Conservation (phyloP, 2,329 filamentous ascomycete species). For the Aureobasidium sp. region DNA sequence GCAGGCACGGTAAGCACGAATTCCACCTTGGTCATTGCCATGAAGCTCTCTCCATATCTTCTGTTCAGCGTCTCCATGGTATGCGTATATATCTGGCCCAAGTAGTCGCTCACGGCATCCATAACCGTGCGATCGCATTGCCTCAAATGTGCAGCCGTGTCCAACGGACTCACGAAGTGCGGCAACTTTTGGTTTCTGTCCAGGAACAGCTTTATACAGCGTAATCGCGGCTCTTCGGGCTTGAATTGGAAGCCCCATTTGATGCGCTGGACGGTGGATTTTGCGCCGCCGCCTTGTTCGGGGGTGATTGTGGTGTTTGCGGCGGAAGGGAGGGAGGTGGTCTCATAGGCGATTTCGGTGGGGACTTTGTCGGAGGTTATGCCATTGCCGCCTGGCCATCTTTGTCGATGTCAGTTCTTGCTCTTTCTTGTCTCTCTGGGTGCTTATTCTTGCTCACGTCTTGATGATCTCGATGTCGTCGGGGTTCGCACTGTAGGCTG, state of each 20-base stretch:
- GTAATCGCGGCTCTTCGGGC: slow-evolving; percentile 66
- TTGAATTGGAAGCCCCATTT: slow-evolving; percentile 84
- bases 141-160: slow-evolving; percentile 63
- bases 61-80: slow-evolving; percentile 71
- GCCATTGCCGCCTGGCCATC: slow-evolving; percentile 74
- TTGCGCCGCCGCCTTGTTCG: slow-evolving; percentile 16
- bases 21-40: slow-evolving; percentile 59
- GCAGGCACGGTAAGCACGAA: slow-evolving; percentile 78
- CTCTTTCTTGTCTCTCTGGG: neutral
- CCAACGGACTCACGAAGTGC: slow-evolving; percentile 71
- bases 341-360: slow-evolving; percentile 61
- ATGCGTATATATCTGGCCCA: slow-evolving; percentile 68
- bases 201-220: slow-evolving; percentile 79
- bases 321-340: neutral
- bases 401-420: slow-evolving; percentile 14
- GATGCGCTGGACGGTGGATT: slow-evolving; percentile 25
- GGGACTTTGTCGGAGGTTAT: slow-evolving; percentile 84
- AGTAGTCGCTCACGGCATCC: slow-evolving; percentile 72
- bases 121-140: slow-evolving; percentile 70
- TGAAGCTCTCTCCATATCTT: slow-evolving; percentile 51
- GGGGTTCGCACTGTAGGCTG: slow-evolving; percentile 55
- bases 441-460: slow-evolving; percentile 33
- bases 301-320: neutral
- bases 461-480: slow-evolving; percentile 82
- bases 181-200: slow-evolving; percentile 75